phyloP scores from a whole-genome alignment of 2,329 filamentous ascomycete species.

The Blumeriella jaapii region DNA sequence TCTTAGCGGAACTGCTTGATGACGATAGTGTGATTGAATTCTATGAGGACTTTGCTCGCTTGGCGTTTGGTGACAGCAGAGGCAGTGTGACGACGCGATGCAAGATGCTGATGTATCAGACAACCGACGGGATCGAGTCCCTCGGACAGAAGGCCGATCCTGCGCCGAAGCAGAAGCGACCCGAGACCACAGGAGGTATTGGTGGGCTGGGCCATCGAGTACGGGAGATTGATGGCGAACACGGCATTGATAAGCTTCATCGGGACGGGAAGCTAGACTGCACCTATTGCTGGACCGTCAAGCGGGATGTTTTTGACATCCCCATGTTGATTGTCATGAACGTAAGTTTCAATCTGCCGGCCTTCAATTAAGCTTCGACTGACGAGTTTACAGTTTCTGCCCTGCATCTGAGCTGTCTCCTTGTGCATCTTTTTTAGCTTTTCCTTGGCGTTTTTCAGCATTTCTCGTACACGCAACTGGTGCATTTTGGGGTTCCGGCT shows the following conservation, averaged over 20 bases:
- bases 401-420: constrained; percentile 31
- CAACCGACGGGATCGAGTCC: constrained; percentile 42
- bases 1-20: constrained; percentile 84
- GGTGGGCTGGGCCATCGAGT: constrained; percentile 41
- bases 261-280: constrained; percentile 88
- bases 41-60: constrained; percentile 86
- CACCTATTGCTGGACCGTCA: constrained; percentile 94
- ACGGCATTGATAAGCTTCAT: constrained; percentile 71
- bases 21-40: constrained; percentile 90
- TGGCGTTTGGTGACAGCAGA: constrained; percentile 84
- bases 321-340: constrained; percentile 98
- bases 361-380: constrained; percentile 4
- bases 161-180: constrained; percentile 12
- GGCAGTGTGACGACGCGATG: constrained; percentile 76
- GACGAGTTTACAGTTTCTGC: constrained; percentile 29
- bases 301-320: constrained; percentile 94
- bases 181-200: constrained; percentile 15
- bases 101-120: constrained; percentile 81
- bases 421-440: background rate
- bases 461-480: too few species aligned
- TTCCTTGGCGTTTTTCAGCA: background rate
- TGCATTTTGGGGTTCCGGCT: constrained; percentile 4
- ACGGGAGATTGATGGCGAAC: constrained; percentile 55
- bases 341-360: constrained; percentile 48
- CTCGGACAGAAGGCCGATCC: constrained; percentile 16